A percentile compares a stretch with the other conserved stretches of the same genome.
Evolutionary conservation across 2,329 filamentous ascomycete species (phyloP).

Genomic region (Aureobasidium sp.): DNA sequence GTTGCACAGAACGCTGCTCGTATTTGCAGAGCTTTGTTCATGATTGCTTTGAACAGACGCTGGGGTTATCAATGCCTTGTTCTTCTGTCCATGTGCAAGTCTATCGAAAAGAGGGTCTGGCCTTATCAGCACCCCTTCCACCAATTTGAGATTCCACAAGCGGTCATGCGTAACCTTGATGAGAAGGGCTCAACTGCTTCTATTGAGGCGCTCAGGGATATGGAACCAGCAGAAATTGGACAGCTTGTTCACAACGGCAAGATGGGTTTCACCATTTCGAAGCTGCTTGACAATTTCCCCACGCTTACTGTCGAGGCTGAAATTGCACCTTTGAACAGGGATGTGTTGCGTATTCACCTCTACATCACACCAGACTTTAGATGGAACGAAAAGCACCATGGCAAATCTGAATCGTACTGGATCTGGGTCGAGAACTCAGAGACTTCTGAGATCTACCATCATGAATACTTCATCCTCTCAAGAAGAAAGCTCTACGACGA

Average conservation of each 20-base stretch:
- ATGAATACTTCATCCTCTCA: conserved; percentile 92
- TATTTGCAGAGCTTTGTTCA: conserved; percentile 91
- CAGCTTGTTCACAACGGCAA: conserved; percentile 82
- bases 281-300: conserved; percentile 82
- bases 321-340: conserved; percentile 89
- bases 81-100: conserved; percentile 85
- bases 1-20: conserved; percentile 92
- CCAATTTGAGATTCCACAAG: conserved; percentile 84
- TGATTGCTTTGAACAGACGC: conserved; percentile 89
- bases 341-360: conserved; percentile 86
- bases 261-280: conserved; percentile 75
- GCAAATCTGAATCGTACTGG: conserved; percentile 93
- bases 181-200: conserved; percentile 65
- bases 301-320: conserved; percentile 86
- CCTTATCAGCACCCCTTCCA: conserved; percentile 89
- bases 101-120: conserved; percentile 95
- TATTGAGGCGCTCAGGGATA: conserved; percentile 80
- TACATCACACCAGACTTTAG: conserved; percentile 81
- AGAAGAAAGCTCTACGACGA: conserved; percentile 86
- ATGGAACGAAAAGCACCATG: conserved; percentile 93
- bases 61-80: conserved; percentile 97
- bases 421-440: conserved; percentile 99
- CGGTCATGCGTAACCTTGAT: conserved; percentile 77
- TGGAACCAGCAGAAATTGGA: conserved; percentile 88
- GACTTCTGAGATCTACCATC: conserved; percentile 93